Conservation (phyloP, 495 filamentous ascomycete species). For the Talaromyces adpressus region DNA sequence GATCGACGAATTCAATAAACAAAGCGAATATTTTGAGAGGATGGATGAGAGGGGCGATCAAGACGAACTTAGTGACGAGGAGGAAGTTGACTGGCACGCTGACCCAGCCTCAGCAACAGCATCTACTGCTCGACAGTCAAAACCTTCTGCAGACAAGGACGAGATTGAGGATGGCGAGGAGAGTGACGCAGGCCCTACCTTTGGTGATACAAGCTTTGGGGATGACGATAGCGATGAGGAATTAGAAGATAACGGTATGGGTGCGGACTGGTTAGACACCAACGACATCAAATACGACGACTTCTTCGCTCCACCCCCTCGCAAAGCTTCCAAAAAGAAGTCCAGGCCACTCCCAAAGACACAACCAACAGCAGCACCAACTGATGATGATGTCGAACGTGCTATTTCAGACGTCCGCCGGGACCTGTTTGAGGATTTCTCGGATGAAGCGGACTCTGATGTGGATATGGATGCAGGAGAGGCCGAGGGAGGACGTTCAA, state of each 20-base stretch:
- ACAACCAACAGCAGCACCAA: constrained; percentile 34
- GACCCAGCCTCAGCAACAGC: constrained; percentile 48
- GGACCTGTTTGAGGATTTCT: constrained; percentile 84
- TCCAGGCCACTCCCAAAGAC: constrained; percentile 42
- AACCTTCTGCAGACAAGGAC: constrained; percentile 10
- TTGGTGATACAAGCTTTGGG: constrained; percentile 60
- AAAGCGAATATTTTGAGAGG: constrained; percentile 78
- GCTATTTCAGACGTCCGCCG: constrained; percentile 88
- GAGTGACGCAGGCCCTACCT: constrained; percentile 67
- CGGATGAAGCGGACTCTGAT: constrained; percentile 47
- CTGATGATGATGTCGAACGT: constrained; percentile 63
- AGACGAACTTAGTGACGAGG: constrained; percentile 53
- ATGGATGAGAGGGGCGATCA: constrained; percentile 66
- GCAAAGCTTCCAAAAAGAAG: constrained; percentile 53
- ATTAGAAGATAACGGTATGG: constrained; percentile 30
- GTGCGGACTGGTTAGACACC: constrained; percentile 57
- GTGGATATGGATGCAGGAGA: constrained; percentile 24
- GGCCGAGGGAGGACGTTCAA: constrained; percentile 54
- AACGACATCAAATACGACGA: constrained; percentile 82
- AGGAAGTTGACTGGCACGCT: constrained; percentile 79
- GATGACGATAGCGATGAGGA: constrained; percentile 52
- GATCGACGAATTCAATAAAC: constrained; percentile 94
- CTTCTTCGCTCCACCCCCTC: constrained; percentile 80
- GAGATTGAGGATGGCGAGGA: constrained; percentile 19
- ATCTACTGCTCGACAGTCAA: neutral